These are phyloP conservation scores for Crithidia mellificae DNA, from an alignment of 208 protist species.

Conservation along the genomic window DNA sequence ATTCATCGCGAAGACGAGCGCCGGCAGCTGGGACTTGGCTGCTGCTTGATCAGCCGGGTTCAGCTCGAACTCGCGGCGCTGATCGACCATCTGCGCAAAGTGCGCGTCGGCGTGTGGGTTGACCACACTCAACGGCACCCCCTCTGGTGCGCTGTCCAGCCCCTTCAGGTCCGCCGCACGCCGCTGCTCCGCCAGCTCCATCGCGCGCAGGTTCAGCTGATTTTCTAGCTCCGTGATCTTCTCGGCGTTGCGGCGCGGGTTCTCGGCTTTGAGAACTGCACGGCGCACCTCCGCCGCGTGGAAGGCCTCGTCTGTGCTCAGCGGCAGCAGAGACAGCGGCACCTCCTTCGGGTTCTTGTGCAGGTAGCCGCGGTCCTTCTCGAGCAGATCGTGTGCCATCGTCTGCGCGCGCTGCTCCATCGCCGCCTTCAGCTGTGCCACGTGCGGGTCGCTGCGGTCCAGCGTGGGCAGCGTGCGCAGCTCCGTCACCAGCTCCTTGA, in stretches of 20 bases:
- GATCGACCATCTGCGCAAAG: slow-evolving; percentile 52
- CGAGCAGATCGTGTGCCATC: slow-evolving; percentile 49
- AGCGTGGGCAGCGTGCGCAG: slow-evolving; percentile 27
- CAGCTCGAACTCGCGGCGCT: slow-evolving; percentile 47
- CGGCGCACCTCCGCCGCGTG: slow-evolving; percentile 37
- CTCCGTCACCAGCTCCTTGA: slow-evolving; percentile 29
- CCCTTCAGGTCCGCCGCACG: slow-evolving; percentile 43
- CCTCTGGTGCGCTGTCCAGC: slow-evolving; percentile 46
- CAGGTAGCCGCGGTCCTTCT: slow-evolving; percentile 49
- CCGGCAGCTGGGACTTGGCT: slow-evolving; percentile 39
- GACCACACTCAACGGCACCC: slow-evolving; percentile 50
- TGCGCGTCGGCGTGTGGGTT: slow-evolving; percentile 45
- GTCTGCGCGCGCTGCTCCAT: slow-evolving; percentile 64
- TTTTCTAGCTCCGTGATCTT: slow-evolving; percentile 61
- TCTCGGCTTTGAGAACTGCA: slow-evolving; percentile 25
- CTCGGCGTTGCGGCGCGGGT: slow-evolving; percentile 40
- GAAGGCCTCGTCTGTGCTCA: slow-evolving; percentile 39
- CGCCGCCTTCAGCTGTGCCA: slow-evolving; percentile 25
- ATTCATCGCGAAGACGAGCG: slow-evolving; percentile 40
- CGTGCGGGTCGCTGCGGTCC: slow-evolving; percentile 25
- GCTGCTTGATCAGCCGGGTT: slow-evolving; percentile 15
- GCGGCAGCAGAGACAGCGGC: slow-evolving; percentile 38
- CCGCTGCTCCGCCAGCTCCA: slow-evolving; percentile 50
- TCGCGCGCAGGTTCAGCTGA: slow-evolving; percentile 59
- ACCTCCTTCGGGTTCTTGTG: slow-evolving; percentile 44